Conservation (phyloP, 2,329 filamentous ascomycete species). For the Fusarium austroafricanum region DNA sequence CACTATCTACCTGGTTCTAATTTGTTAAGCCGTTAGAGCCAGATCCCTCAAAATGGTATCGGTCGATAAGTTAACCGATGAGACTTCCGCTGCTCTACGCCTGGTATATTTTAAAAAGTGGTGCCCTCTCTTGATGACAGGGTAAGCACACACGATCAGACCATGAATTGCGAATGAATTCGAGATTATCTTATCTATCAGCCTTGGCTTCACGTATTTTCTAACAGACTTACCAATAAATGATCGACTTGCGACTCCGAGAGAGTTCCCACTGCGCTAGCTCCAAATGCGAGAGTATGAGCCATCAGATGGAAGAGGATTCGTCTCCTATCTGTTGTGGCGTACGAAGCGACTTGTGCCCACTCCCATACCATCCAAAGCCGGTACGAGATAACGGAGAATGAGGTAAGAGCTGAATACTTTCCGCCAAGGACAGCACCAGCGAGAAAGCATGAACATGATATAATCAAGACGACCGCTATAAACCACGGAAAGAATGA, state of each 20-base stretch:
- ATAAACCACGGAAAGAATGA: too few relatives aligned
- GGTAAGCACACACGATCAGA: background rate
- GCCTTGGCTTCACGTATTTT: background rate
- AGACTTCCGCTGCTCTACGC: background rate
- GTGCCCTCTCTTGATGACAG: background rate
- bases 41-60: background rate
- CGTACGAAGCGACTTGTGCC: background rate
- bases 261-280: background rate
- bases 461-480: too few relatives aligned
- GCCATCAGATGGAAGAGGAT: background rate
- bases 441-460: background rate
- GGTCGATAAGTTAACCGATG: background rate
- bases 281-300: background rate
- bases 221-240: background rate
- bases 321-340: background rate
- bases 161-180: background rate
- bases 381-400: background rate
- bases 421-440: background rate
- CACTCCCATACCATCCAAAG: background rate
- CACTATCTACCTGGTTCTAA: too few relatives aligned
- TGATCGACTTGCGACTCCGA: background rate
- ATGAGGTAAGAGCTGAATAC: background rate
- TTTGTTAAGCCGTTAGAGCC: background rate
- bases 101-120: background rate
- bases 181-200: background rate